phyloP scores from a whole-genome alignment of 140 eudicot genomes.

The Bidens hawaiensis region DNA sequence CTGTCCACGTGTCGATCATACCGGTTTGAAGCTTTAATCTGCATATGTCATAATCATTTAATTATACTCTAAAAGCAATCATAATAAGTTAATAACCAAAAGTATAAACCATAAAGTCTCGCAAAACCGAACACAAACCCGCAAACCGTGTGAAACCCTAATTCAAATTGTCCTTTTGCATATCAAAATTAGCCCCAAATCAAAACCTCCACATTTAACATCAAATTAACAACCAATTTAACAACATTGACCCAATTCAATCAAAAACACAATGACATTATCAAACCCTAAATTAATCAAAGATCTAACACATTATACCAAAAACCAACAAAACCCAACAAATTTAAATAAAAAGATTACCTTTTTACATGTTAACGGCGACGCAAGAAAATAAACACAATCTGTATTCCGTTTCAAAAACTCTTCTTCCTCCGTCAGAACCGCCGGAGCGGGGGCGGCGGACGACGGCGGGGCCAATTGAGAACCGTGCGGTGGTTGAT shows the following conservation, averaged over 20 bases:
- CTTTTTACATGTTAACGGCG: constrained; percentile 65
- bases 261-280: not conserved
- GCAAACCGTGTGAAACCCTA: constrained; percentile 9
- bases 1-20: not conserved
- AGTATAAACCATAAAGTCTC: not conserved
- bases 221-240: not conserved
- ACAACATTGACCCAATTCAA: constrained; percentile 9
- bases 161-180: not conserved
- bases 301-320: constrained; percentile 19
- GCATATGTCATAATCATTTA: constrained; percentile 2
- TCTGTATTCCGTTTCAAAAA: constrained; percentile 51
- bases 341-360: constrained; percentile 9
- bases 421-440: constrained; percentile 42
- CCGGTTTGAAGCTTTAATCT: not conserved
- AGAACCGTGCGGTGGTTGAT: constrained; percentile 11
- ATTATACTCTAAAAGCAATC: not conserved
- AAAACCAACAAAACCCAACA: not conserved
- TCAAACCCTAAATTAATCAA: not conserved
- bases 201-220: not conserved
- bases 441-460: no score
- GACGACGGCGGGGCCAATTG: constrained; percentile 17
- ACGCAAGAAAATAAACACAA: constrained; percentile 63
- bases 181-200: not conserved
- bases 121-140: not conserved
- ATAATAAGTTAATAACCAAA: not conserved